Percentiles rank a stretch among this genome's conserved stretches.
These are phyloP conservation scores for Kondoa subrosea DNA, from an alignment of 768 basidiomycete genomes.

Conservation along the genomic window DNA sequence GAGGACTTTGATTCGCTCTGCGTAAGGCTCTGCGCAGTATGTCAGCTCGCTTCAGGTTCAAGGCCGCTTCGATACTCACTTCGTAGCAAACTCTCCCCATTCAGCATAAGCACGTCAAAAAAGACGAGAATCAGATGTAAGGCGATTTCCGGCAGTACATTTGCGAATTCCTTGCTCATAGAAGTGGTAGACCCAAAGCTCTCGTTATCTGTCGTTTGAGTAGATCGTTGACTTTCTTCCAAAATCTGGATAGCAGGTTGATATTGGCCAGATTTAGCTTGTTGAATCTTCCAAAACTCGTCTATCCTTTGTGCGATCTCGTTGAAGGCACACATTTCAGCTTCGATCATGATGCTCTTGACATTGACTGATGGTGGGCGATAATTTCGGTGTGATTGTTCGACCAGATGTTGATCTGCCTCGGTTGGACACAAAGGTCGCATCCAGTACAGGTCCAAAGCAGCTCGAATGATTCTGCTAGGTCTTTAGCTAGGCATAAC, in stretches of 20 bases:
- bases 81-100: constrained; percentile 44
- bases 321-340: constrained; percentile 76
- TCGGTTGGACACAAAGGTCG: constrained; percentile 14
- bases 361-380: neutral
- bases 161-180: neutral
- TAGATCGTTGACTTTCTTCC: neutral
- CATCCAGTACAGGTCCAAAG: constrained; percentile 39
- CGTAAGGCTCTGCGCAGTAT: constrained; percentile 37
- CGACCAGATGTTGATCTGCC: constrained; percentile 4
- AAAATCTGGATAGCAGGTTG: neutral
- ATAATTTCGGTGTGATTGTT: neutral
- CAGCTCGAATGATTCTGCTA: constrained; percentile 43
- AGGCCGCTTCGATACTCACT: constrained; percentile 7
- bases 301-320: constrained; percentile 46
- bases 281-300: constrained; percentile 38
- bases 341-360: constrained; percentile 44
- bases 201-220: too few relatives aligned
- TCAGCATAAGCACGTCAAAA: constrained; percentile 64
- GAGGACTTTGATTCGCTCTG: constrained; percentile 44
- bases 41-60: neutral
- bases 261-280: constrained; percentile 6
- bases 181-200: neutral
- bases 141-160: neutral
- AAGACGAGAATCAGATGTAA: constrained; percentile 57
- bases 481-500: neutral